phyloP scores from a whole-genome alignment of 2,329 filamentous ascomycete species.

The Fusarium miscanthi region DNA sequence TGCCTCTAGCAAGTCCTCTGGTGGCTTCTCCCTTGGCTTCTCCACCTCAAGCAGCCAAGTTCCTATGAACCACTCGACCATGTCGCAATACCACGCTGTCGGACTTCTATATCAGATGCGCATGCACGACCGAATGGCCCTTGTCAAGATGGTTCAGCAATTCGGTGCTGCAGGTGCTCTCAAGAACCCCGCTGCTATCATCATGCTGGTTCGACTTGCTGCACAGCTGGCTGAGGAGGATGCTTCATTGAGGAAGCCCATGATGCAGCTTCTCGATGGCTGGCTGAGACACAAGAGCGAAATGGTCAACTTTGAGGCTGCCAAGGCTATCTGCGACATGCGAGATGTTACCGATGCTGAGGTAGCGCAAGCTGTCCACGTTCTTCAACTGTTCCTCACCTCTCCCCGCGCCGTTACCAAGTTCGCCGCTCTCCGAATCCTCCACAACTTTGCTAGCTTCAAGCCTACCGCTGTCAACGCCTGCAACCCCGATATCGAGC shows the following conservation, averaged over 20 bases:
- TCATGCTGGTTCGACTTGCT: constrained; percentile 92
- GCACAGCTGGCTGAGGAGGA: constrained; percentile 96
- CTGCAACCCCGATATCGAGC: constrained; percentile 97
- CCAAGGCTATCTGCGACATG: constrained; percentile 97
- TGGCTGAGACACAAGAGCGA: constrained; percentile 99
- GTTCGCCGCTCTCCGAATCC: constrained; percentile 94
- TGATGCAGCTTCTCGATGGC: constrained; percentile 96
- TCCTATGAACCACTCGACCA: constrained; percentile 92
- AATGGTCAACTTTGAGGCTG: constrained; percentile 99
- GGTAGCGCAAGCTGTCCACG: constrained; percentile 91
- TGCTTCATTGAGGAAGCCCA: constrained; percentile 85
- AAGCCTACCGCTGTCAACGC: constrained; percentile 91
- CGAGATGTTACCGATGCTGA: constrained; percentile 92
- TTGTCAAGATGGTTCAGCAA: constrained; percentile 99
- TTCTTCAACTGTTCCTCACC: constrained; percentile 95
- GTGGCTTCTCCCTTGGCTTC: constrained; percentile 92
- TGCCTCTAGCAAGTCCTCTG: constrained; percentile 86
- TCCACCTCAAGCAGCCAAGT: constrained; percentile 80
- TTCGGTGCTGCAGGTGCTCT: constrained; percentile 91
- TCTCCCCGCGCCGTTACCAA: constrained; percentile 96
- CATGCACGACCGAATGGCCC: constrained; percentile 94
- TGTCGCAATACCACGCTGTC: constrained; percentile 99
- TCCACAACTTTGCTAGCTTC: constrained; percentile 96
- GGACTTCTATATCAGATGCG: constrained; percentile 98
- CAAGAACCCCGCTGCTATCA: constrained; percentile 92